Percentiles rank a stretch among this genome's conserved stretches.
phyloP scores from a whole-genome alignment of 768 basidiomycete species.

The Pulveroboletus sp. region DNA sequence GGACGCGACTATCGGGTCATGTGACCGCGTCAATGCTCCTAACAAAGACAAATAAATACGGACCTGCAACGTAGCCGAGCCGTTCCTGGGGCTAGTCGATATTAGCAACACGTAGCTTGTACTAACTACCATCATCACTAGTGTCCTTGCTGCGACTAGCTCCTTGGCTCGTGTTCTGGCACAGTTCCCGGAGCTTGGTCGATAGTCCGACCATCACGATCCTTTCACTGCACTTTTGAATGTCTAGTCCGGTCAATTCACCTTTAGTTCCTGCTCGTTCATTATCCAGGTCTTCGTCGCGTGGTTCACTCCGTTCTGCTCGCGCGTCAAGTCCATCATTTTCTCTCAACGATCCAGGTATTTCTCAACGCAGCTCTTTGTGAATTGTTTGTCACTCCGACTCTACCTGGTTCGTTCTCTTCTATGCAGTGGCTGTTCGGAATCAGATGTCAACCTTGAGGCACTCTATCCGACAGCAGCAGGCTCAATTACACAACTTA shows the following conservation, averaged over 20 bases:
- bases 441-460: slow-evolving; percentile 78
- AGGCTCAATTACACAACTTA: slow-evolving; percentile 68
- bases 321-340: slow-evolving; percentile 52
- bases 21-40: slow-evolving; percentile 26
- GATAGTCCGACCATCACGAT: slow-evolving; percentile 21
- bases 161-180: slow-evolving; percentile 4
- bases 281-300: slow-evolving; percentile 45
- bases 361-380: slow-evolving; percentile 25
- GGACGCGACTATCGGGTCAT: slow-evolving; percentile 6
- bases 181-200: slow-evolving; percentile 13
- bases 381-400: slow-evolving; percentile 21
- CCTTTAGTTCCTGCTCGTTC: slow-evolving; percentile 34
- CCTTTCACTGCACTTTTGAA: slow-evolving; percentile 26
- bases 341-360: slow-evolving; percentile 65
- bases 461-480: slow-evolving; percentile 79
- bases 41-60: slow-evolving; percentile 10
- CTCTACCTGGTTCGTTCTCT: slow-evolving; percentile 23
- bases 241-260: slow-evolving; percentile 33
- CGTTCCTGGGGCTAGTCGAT: not conserved
- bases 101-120: not conserved
- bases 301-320: slow-evolving; percentile 42
- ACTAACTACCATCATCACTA: slow-evolving; percentile 2
- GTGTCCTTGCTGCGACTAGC: not conserved
- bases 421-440: slow-evolving; percentile 59
- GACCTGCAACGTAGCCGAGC: not conserved